Evolutionary conservation across 805 yeast species (phyloP).

Genomic region (Lipomyces yamanashiensis): DNA sequence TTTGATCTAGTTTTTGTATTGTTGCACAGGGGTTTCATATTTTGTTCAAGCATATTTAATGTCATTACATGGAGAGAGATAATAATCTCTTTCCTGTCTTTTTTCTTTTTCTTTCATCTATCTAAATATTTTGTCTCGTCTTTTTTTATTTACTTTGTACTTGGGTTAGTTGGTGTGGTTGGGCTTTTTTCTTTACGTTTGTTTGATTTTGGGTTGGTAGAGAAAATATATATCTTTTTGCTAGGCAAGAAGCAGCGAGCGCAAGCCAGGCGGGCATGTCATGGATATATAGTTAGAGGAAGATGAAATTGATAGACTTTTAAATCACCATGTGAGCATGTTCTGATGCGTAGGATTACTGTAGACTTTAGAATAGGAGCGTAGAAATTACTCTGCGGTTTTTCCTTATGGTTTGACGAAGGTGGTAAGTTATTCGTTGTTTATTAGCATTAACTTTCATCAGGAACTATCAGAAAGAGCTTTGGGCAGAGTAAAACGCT

Average conservation of each 20-base stretch:
- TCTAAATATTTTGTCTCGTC: conserved; percentile 5
- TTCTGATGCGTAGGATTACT: not conserved
- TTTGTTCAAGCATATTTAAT: conserved; percentile 22
- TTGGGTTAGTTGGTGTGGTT: conserved; percentile 23
- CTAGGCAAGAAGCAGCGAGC: not conserved
- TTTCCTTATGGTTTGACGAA: not conserved
- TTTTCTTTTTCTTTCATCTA: conserved; percentile 5
- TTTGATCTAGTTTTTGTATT: not conserved
- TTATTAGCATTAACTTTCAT: not conserved
- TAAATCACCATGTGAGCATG: not conserved
- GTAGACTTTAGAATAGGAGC: not conserved
- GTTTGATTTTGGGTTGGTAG: conserved; percentile 27
- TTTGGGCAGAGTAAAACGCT: no score
- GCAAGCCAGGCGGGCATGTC: not conserved
- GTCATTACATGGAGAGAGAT: conserved; percentile 15
- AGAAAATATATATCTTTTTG: conserved; percentile 15
- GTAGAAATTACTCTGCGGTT: not conserved
- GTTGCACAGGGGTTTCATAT: conserved; percentile 14
- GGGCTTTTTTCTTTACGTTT: conserved; percentile 12
- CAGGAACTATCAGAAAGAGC: not conserved
- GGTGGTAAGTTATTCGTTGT: not conserved
- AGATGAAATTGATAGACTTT: conserved; percentile 4
- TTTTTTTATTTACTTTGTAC: conserved; percentile 4
- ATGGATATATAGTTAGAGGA: conserved; percentile 4
- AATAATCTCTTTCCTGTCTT: not conserved